Percentiles rank a stretch among this genome's conserved stretches.
phyloP scores from a whole-genome alignment of 2,329 filamentous ascomycete species.

The Epichloe typhina region DNA sequence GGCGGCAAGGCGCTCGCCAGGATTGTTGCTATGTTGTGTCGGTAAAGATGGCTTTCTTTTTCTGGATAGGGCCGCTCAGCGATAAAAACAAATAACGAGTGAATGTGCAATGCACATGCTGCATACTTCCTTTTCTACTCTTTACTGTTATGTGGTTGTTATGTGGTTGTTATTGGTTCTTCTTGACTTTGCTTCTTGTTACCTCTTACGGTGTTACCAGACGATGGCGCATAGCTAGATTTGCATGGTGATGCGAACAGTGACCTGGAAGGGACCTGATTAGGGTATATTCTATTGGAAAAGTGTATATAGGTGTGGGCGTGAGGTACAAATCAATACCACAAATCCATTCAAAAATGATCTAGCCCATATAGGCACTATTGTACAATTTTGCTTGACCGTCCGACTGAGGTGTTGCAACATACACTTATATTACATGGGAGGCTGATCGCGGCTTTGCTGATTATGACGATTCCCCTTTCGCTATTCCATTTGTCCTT shows the following conservation, averaged over 20 bases:
- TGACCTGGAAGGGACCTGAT: slow-evolving; percentile 7
- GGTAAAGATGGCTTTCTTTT: not conserved
- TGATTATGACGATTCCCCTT: not conserved
- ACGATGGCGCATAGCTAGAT: slow-evolving; percentile 13
- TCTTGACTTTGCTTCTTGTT: not conserved
- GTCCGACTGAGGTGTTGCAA: slow-evolving; percentile 1
- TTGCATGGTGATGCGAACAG: slow-evolving; percentile 8
- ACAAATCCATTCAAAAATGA: not conserved
- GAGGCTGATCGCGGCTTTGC: not conserved
- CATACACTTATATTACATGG: slow-evolving; percentile 4
- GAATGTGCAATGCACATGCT: not conserved
- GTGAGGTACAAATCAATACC: slow-evolving; percentile 14
- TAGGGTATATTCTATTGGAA: slow-evolving; percentile 3
- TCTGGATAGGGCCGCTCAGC: not conserved
- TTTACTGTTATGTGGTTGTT: not conserved
- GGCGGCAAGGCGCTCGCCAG: not conserved
- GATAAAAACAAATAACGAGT: not conserved
- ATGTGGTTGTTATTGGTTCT: not conserved
- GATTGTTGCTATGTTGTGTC: not conserved
- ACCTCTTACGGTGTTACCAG: slow-evolving; percentile 4
- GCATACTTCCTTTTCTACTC: not conserved
- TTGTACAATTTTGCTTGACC: slow-evolving; percentile 7
- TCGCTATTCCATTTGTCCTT: slow-evolving; percentile 1
- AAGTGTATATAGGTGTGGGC: slow-evolving; percentile 14
- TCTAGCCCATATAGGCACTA: slow-evolving; percentile 6